Percentiles rank a stretch among this genome's conserved stretches.
phyloP scores from a whole-genome alignment of 169 alveolate species.

The Cryptosporidium canis region DNA sequence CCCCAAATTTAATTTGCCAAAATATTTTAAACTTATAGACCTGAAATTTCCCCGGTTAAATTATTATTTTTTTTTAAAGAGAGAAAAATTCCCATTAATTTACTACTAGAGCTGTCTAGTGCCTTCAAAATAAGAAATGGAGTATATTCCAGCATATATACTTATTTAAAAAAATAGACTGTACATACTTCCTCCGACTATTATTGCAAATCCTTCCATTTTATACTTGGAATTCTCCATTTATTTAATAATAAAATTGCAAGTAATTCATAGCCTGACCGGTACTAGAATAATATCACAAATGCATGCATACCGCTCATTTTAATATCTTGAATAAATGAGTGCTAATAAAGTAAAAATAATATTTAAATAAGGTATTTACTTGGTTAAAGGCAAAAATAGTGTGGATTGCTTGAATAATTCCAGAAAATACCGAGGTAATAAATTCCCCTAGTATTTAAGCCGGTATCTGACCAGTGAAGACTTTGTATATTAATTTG shows the following conservation, averaged over 20 bases:
- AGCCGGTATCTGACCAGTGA: too few species aligned
- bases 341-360: background rate
- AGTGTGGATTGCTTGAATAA: background rate
- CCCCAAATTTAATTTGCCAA: background rate
- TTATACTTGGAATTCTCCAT: background rate
- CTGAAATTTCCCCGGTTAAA: background rate
- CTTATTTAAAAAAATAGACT: too few species aligned
- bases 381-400: background rate
- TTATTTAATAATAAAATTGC: too few species aligned
- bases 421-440: too few species aligned
- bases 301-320: slow-evolving; percentile 18
- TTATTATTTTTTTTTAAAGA: background rate
- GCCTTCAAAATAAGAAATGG: too few species aligned
- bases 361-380: background rate
- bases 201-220: background rate
- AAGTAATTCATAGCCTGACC: too few species aligned
- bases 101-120: too few species aligned
- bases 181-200: too few species aligned
- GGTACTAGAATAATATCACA: background rate
- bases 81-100: too few species aligned
- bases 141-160: too few species aligned
- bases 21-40: background rate
- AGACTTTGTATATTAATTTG: too few species aligned
- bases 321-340: slow-evolving; percentile 12
- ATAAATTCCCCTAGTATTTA: too few species aligned